phyloP scores from a whole-genome alignment of 441 rosid species.

The Croton setiger region DNA sequence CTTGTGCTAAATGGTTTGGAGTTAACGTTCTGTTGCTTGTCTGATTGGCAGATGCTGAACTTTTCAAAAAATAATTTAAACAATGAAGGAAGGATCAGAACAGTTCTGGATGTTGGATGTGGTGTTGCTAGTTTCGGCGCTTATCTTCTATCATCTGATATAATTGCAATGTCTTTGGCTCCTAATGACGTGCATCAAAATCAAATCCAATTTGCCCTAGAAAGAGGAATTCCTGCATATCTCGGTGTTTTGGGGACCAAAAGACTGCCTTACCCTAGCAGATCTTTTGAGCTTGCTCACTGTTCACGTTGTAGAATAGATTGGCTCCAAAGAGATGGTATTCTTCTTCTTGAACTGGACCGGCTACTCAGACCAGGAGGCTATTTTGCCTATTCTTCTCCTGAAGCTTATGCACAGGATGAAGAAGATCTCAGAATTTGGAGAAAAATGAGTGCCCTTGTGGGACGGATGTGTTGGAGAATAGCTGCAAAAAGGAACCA shows the following conservation, averaged over 20 bases:
- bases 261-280: constrained; percentile 98
- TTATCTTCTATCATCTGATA: constrained; percentile 81
- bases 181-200: constrained; percentile 99
- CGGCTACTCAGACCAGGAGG: constrained; percentile 97
- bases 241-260: constrained; percentile 97
- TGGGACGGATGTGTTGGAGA: constrained; percentile 93
- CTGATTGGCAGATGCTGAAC: constrained; percentile 78
- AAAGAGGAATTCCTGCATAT: constrained; percentile 98
- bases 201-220: constrained; percentile 98
- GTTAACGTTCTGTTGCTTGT: background rate
- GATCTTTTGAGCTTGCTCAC: constrained; percentile 97
- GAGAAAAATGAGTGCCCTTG: constrained; percentile 94
- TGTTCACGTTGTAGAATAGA: constrained; percentile 98
- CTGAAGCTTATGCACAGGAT: constrained; percentile 98
- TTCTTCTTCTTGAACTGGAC: constrained; percentile 98
- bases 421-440: constrained; percentile 91
- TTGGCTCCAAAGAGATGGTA: constrained; percentile 99
- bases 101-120: constrained; percentile 96
- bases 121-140: constrained; percentile 99
- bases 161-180: constrained; percentile 86
- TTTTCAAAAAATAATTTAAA: constrained; percentile 71
- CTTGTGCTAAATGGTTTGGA: constrained; percentile 4
- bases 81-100: constrained; percentile 71
- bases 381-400: constrained; percentile 97
- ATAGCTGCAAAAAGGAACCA: constrained; percentile 89